Conservation (phyloP, 345 rosid genomes). For the Pistacia atlantica region DNA sequence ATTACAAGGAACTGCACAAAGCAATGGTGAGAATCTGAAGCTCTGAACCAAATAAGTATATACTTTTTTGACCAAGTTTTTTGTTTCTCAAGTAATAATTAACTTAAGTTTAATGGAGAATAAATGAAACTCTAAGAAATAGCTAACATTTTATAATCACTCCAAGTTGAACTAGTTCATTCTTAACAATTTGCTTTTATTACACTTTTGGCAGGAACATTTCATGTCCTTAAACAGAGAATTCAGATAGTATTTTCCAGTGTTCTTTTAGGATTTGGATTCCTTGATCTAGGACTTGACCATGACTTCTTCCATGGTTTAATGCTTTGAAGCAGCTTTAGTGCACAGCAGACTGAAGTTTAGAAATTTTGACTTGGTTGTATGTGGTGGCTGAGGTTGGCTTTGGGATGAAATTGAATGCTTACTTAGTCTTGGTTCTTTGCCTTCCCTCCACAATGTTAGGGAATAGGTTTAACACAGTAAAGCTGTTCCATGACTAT, state of each 20-base stretch:
- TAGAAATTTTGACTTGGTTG: background rate
- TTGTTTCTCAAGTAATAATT: constrained; percentile 18
- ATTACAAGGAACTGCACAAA: constrained; percentile 26
- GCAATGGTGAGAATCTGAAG: constrained; percentile 39
- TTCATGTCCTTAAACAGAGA: constrained; percentile 34
- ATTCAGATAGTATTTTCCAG: constrained; percentile 36
- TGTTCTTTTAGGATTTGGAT: constrained; percentile 62
- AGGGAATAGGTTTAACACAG: background rate
- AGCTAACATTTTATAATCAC: background rate
- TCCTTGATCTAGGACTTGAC: constrained; percentile 50
- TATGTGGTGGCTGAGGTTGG: background rate
- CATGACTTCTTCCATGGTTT: constrained; percentile 75
- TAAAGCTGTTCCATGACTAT: constrained; percentile 1
- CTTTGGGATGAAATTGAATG: constrained; percentile 6
- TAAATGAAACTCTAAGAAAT: constrained; percentile 4
- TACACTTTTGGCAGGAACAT: constrained; percentile 42
- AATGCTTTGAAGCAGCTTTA: constrained; percentile 35
- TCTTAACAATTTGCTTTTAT: constrained; percentile 18
- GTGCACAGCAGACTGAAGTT: constrained; percentile 4
- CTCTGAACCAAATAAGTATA: constrained; percentile 21
- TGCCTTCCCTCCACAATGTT: background rate
- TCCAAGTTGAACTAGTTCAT: background rate
- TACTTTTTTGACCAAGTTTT: background rate
- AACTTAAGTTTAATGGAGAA: constrained; percentile 2
- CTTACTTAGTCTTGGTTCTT: background rate